Evolutionary conservation across 371 early-diverging fungal genomes (phyloP).

Genomic region (Actinomortierella wolfii): DNA sequence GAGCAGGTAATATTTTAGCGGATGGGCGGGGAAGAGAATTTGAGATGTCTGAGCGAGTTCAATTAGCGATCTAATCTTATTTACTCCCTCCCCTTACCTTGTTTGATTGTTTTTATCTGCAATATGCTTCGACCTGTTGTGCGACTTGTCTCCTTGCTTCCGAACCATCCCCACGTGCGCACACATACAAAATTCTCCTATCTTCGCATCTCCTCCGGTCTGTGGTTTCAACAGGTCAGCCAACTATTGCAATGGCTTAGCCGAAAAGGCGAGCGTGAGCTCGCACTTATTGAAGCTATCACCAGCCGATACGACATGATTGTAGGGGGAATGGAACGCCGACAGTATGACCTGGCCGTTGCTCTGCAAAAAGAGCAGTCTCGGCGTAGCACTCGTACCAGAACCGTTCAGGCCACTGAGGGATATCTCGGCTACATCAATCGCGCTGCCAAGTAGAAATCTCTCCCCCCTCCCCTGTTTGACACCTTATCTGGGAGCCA

Average conservation of each 20-base stretch:
- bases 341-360: conserved; percentile 45
- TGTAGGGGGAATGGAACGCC: conserved; percentile 54
- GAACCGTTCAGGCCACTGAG: conserved; percentile 41
- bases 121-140: not conserved
- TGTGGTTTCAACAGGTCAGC: conserved; percentile 53
- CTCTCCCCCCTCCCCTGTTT: not conserved
- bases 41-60: no score
- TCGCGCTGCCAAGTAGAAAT: conserved; percentile 11
- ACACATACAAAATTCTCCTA: no score
- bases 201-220: no score
- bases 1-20: conserved; percentile 51
- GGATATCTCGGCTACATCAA: conserved; percentile 44
- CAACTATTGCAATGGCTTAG: conserved; percentile 75
- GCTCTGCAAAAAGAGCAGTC: conserved; percentile 45
- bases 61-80: no score
- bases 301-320: conserved; percentile 51
- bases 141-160: no score
- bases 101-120: not conserved
- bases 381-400: conserved; percentile 57
- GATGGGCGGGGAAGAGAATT: not conserved
- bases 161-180: no score
- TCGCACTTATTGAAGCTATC: conserved; percentile 56
- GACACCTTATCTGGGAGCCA: not conserved
- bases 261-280: conserved; percentile 76
- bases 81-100: not conserved